Evolutionary conservation across 2,329 filamentous ascomycete species (phyloP), one percentile per base, ranked within the genome.

Genomic region (Amauroascus verrucosus): DNA sequence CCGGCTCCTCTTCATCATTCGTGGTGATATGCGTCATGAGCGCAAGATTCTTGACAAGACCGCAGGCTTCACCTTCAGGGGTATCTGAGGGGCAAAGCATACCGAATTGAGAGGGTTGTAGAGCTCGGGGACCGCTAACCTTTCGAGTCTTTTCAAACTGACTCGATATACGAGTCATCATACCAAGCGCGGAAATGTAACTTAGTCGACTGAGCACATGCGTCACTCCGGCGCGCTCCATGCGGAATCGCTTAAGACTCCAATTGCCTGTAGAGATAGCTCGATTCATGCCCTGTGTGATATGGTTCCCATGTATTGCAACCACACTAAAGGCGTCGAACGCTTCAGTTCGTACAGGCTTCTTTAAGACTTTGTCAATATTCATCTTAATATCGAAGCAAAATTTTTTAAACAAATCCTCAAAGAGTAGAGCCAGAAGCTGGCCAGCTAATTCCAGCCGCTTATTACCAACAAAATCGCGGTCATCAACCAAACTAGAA

Each of bases 1-100:
- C 87, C 0, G 93, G 90, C 16, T 83, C 88, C 66, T 97, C 93
- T 54, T 96, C 89, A 54, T 95, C 88, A 59, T 95, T 88, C 1
- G 93, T 98, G 0, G 93, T 98, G 62, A 98, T 97, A 65, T 98
- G 94, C 49, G 94, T 98, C 93, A 98, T 98, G 54, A 98, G 76
- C 7, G 93, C 93, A 74, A 98, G 72, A 65, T 98, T 98, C 77
- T 98, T 98, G 61, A 98, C 90, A 54, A 98, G 73, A 77, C 93
- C 93, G 72, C 93, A 98, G 9, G 93, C 90, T 74, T 98, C 93
- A 72, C 93, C 93, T 83, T 98, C 93, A 6, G 93, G 93, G 0
- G 93, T 98, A 76, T 98, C 93, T 9, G 93, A 94, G 0, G 90
- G 86, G 66, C 93, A 98, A 52, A 98, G 77, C 90, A 98, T 96